Evolutionary conservation across 768 basidiomycete genomes (phyloP).

Genomic region (Tulasnella sp.): DNA sequence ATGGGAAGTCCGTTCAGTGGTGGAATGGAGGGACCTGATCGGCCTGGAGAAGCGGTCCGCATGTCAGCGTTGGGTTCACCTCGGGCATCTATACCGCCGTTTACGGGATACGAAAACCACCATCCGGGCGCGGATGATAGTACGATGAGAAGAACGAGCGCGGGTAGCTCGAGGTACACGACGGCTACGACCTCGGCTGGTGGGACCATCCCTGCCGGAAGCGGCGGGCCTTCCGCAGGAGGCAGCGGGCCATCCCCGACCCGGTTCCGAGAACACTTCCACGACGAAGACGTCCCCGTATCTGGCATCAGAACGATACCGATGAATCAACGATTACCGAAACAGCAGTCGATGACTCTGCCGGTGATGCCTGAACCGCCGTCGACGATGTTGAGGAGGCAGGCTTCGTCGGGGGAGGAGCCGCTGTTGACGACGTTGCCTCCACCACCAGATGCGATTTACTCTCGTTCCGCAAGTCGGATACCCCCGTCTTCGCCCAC

Average conservation of each 20-base stretch:
- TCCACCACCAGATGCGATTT: neutral
- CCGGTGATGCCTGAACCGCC: neutral
- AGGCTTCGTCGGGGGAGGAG: neutral
- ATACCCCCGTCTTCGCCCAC: neutral
- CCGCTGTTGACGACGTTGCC: neutral
- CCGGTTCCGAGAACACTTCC: neutral
- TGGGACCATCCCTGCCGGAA: neutral
- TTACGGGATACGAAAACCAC: neutral
- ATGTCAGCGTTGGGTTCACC: neutral
- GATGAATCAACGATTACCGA: neutral
- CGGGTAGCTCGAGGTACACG: neutral
- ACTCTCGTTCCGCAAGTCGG: slow-evolving; percentile 3
- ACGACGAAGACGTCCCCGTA: neutral
- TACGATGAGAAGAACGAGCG: neutral
- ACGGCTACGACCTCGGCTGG: neutral
- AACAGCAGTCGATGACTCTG: neutral
- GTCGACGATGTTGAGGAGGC: neutral
- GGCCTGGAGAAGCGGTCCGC: neutral
- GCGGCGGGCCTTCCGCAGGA: neutral
- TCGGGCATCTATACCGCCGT: neutral
- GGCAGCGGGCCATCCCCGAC: neutral
- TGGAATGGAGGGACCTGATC: neutral
- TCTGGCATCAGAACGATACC: neutral
- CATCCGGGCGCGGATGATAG: neutral
- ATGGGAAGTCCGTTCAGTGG: neutral